Conservation (phyloP, 2,329 filamentous ascomycete genomes). For the Microdochium bolleyi region DNA sequence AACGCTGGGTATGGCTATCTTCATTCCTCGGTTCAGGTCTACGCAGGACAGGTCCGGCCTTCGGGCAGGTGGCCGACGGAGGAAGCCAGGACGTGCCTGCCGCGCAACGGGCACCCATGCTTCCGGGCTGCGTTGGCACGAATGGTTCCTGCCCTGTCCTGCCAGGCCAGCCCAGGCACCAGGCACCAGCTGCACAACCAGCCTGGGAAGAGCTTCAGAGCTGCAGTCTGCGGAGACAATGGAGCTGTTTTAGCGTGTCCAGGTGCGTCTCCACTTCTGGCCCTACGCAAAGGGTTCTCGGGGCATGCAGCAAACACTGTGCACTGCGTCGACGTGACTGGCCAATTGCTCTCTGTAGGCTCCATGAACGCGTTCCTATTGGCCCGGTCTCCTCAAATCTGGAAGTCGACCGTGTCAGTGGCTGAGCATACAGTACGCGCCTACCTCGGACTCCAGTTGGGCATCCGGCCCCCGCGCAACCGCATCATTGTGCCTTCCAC, state of each 20-base stretch:
- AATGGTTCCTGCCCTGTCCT: too few relatives aligned
- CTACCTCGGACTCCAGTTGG: background rate
- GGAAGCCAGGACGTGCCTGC: too few relatives aligned
- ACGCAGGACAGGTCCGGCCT: too few relatives aligned
- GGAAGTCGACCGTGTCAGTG: background rate
- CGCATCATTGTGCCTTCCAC: background rate
- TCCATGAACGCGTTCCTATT: background rate
- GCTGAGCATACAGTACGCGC: background rate
- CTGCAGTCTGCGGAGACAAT: too few relatives aligned
- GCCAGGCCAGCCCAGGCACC: too few relatives aligned
- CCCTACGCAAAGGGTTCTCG: background rate
- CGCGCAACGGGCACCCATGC: too few relatives aligned
- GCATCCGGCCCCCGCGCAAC: background rate
- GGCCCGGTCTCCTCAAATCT: background rate
- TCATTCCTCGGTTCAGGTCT: too few relatives aligned
- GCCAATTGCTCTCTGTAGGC: background rate
- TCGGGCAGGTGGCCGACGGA: too few relatives aligned
- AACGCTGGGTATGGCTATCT: too few relatives aligned
- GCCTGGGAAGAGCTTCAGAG: too few relatives aligned
- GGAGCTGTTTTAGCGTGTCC: background rate
- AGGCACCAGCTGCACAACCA: too few relatives aligned
- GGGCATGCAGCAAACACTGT: background rate
- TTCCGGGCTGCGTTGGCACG: too few relatives aligned
- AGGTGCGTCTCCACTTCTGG: background rate
- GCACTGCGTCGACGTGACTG: background rate